Conservation (phyloP, 805 yeast species). For the Kazachstania taianensis region DNA sequence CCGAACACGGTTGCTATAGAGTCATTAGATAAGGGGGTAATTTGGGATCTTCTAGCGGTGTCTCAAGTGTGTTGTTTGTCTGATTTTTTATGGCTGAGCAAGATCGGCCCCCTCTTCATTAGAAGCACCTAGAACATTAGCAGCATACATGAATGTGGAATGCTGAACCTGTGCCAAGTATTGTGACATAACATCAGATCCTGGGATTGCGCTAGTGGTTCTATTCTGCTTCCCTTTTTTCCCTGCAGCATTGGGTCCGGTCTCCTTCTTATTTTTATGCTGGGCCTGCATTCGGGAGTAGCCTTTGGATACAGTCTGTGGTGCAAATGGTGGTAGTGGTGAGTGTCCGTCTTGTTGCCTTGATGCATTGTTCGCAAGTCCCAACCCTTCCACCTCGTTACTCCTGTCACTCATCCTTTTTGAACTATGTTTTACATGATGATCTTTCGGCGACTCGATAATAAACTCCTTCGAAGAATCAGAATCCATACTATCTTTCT, state of each 20-base stretch:
- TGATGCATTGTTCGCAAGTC: not conserved
- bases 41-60: too few species aligned
- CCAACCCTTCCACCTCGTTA: not conserved
- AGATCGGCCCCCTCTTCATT: constrained; percentile 29
- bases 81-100: too few species aligned
- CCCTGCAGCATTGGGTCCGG: constrained; percentile 1
- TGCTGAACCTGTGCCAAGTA: constrained; percentile 65
- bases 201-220: constrained; percentile 32
- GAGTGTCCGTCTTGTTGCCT: not conserved
- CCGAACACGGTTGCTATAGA: too few species aligned
- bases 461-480: constrained; percentile 11
- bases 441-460: constrained; percentile 9
- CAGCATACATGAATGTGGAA: constrained; percentile 45
- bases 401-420: not conserved
- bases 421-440: not conserved
- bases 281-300: not conserved
- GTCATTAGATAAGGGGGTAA: too few species aligned
- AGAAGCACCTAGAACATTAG: constrained; percentile 42
- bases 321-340: not conserved
- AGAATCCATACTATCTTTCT: too few species aligned
- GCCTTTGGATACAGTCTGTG: not conserved
- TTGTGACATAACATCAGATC: constrained; percentile 71
- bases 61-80: too few species aligned
- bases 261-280: not conserved
- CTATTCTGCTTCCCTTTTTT: not conserved